Base-by-base conservation (phyloP, 208 protist species). In the Phytomonas francai region DNA sequence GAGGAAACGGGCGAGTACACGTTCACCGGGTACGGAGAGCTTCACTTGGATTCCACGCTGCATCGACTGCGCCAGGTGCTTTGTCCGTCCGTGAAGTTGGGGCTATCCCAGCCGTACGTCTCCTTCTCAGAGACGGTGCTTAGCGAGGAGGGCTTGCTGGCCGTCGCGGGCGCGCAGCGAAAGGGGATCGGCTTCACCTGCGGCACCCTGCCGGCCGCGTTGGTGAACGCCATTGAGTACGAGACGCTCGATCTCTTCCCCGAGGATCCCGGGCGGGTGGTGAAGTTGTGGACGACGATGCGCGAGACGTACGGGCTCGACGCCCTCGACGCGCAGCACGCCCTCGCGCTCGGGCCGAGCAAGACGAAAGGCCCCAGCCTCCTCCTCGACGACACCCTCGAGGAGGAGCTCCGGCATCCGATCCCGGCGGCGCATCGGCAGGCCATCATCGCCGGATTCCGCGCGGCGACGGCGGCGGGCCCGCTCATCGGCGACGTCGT, bases 1-100 rank as follows among this genome's bases (percentile, higher is more conserved):
- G 98, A 99, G 75, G 98, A 99, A 70, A 98, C 87, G 0, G 98
- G 98, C 28, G 98, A 99, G 83, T 98, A 98, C 74, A 94, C 97
- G 3, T 73, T 99, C 22, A 76, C 95, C 2, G 99, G 98, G 12
- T 97, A 97, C 19, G 99, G 98, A 7, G 99, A 99, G 83, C 72
- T 99, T n/a, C 99, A 99, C 74, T 79, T 99, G 3, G 98, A 99
- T 79, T 98, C 92, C 34, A 91, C 97, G 1, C 74, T 99, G 72
- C 93, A 99, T 66, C 98, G 99, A 74, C 77, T 99, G 16, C 84
- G 98, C 22, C 74, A 75, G 36, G 77, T 62, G 6, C 78, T 91
- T 33, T 95, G 89, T 77, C 73, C 78, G 58, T 64, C 69, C 19
- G 76, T 81, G 2, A 71, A 71, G n/a, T 63, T 93, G 27, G 81